A percentile compares a stretch with the other conserved stretches of the same genome.
Conservation (phyloP, 2,329 filamentous ascomycete genomes). For the Didymella arachidicola region DNA sequence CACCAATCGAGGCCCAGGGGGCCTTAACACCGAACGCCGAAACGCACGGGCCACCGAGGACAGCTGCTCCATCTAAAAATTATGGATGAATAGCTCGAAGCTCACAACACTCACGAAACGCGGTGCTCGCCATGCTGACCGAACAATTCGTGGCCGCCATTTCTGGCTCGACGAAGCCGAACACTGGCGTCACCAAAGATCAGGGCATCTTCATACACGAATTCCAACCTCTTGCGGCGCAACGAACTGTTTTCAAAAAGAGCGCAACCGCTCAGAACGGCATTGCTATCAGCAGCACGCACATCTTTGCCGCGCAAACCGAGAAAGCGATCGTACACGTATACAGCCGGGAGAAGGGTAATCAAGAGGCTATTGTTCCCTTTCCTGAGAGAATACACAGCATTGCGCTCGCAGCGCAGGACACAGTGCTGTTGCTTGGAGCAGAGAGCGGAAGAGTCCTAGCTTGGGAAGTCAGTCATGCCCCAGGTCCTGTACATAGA, state of each 20-base stretch:
- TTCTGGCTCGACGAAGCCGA: conserved; percentile 52
- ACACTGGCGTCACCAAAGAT: conserved; percentile 69
- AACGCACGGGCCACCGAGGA: background rate
- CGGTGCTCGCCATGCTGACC: conserved; percentile 54
- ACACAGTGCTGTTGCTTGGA: conserved; percentile 75
- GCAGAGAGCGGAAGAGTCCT: conserved; percentile 86
- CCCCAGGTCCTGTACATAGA: conserved; percentile 22
- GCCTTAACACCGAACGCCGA: background rate
- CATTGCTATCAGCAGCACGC: conserved; percentile 78
- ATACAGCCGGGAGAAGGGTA: conserved; percentile 82
- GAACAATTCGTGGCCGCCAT: conserved; percentile 61
- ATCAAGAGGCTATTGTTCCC: conserved; percentile 86
- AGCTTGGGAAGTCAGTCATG: conserved; percentile 81
- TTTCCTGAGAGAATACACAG: conserved; percentile 88
- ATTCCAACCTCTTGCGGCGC: conserved; percentile 77
- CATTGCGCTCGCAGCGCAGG: conserved; percentile 73
- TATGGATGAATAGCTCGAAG: conserved; percentile 7
- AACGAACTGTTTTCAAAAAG: conserved; percentile 87
- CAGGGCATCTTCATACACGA: conserved; percentile 87
- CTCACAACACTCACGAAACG: conserved; percentile 18
- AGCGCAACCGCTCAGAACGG: conserved; percentile 81
- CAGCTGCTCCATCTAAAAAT: background rate
- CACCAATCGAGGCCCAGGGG: no score
- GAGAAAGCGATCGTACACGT: conserved; percentile 94
- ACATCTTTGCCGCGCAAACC: conserved; percentile 89